Conservation (phyloP, 2,329 filamentous ascomycete genomes). For the Sporothrix protearum region DNA sequence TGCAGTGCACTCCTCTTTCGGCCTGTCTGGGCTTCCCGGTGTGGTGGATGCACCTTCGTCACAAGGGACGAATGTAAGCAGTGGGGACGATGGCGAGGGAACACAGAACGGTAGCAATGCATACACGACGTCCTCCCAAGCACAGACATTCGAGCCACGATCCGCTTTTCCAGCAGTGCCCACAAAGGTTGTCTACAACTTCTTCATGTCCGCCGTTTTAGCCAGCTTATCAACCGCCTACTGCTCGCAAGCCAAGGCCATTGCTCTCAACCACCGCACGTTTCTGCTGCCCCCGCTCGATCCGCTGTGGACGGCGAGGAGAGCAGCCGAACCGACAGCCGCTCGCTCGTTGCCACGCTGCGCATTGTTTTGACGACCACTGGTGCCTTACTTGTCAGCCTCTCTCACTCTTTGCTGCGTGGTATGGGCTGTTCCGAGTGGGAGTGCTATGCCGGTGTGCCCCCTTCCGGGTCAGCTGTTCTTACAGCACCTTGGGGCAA, state of each 20-base stretch:
- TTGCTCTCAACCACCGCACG: slow-evolving; percentile 53
- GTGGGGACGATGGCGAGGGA: neutral
- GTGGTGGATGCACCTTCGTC: neutral
- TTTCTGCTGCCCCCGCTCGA: slow-evolving; percentile 44
- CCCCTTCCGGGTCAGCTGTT: slow-evolving; percentile 44
- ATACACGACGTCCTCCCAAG: neutral
- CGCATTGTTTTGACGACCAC: slow-evolving; percentile 55
- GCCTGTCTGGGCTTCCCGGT: neutral
- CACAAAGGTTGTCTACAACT: slow-evolving; percentile 49
- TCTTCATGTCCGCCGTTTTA: slow-evolving; percentile 52
- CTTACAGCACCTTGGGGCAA: slow-evolving; percentile 55
- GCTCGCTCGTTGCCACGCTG: slow-evolving; percentile 47
- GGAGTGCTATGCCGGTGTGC: slow-evolving; percentile 39
- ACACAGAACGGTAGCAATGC: neutral
- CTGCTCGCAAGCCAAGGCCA: slow-evolving; percentile 47
- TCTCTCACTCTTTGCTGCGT: slow-evolving; percentile 47
- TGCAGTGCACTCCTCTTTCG: slow-evolving; percentile 24
- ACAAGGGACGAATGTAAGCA: neutral
- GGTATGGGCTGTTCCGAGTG: slow-evolving; percentile 49
- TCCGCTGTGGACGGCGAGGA: slow-evolving; percentile 34
- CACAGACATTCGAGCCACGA: slow-evolving; percentile 2
- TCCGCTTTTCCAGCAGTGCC: slow-evolving; percentile 35
- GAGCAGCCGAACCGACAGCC: slow-evolving; percentile 23
- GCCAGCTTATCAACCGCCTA: slow-evolving; percentile 50
- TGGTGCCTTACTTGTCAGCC: slow-evolving; percentile 50